Evolutionary conservation across 495 filamentous ascomycete genomes (phyloP), one percentile per base, ranked within the genome.

Genomic region (Pyrenula massariospora): DNA sequence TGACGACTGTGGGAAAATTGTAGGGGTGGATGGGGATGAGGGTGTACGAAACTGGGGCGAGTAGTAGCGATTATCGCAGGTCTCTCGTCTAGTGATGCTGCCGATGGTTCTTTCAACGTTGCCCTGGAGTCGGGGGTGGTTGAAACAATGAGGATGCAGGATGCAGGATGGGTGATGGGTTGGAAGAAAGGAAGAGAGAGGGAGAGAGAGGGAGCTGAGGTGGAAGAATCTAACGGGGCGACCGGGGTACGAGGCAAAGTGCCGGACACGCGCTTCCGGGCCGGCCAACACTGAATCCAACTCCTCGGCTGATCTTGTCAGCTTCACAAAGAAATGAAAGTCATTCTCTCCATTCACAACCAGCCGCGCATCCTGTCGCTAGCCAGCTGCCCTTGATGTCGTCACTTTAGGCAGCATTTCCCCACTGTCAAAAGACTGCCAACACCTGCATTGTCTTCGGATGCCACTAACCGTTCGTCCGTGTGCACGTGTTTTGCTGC

Each of bases 1-100:
- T 69, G 72, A 68, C 70, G 69, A 63, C 64, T 60, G 66, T 58
- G 59, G 62, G 59, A 66, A 66, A 65, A 63, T 62, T 66, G 56
- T 69, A 15, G 5, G 10, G 50, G 50, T 8, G 8, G 19, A 52
- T 52, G 5, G 8, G 42, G n/a, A 52, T 52, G 50, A 19, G 22
- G 22, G 20, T 5, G 5, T 5, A 52, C 5, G 50, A 52, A 20
- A 20, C 50, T 8, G 19, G 20, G 50, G 15, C 5, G 31, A 42
- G 31, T 42, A 42, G 15, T 42, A 42, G 15, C 31, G 15, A 15
- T 5, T 42, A 42, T 15, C 15, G 31, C 31, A 42, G 15, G 31
- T 42, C 5, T 5, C 31, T 5, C 15, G 31, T 42, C 31, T n/a
- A 42, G 31, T 42, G 15, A 42, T 42, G 31, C 15, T 15, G 31